Conservation (phyloP, 2,329 filamentous ascomycete species). For the Fusarium papillatum region DNA sequence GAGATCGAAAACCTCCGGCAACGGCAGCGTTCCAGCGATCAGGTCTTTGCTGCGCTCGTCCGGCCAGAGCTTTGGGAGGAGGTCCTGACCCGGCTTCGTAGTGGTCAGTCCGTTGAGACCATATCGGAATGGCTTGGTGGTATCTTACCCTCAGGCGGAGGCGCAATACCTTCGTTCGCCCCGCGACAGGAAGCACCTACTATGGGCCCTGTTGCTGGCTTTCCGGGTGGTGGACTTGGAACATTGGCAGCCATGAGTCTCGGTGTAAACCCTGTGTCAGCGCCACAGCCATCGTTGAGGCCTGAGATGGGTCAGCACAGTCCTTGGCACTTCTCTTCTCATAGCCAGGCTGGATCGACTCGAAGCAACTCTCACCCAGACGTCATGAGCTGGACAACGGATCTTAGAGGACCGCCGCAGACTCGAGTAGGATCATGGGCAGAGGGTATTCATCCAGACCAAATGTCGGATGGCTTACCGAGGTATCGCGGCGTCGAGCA, state of each 20-base stretch:
- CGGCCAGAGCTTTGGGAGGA: slow-evolving; percentile 66
- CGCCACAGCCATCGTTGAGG: slow-evolving; percentile 48
- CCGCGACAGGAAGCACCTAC: slow-evolving; percentile 27
- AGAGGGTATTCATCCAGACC: slow-evolving; percentile 56
- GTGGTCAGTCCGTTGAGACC: slow-evolving; percentile 66
- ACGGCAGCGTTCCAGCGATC: slow-evolving; percentile 67
- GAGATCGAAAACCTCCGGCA: slow-evolving; percentile 71
- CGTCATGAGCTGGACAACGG: slow-evolving; percentile 60
- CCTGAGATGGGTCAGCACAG: slow-evolving; percentile 59
- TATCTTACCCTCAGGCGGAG: slow-evolving; percentile 47
- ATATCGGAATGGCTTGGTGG: slow-evolving; percentile 68
- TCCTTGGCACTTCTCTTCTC: slow-evolving; percentile 63
- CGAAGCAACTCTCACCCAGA: slow-evolving; percentile 63
- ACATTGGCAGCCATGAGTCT: slow-evolving; percentile 49
- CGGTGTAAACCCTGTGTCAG: slow-evolving; percentile 46
- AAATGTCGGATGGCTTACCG: slow-evolving; percentile 46
- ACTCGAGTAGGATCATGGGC: slow-evolving; percentile 65
- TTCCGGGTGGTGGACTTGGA: slow-evolving; percentile 43
- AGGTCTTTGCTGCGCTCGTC: slow-evolving; percentile 67
- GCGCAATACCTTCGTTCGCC: slow-evolving; percentile 46
- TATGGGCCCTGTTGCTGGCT: slow-evolving; percentile 44
- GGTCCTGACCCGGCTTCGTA: slow-evolving; percentile 65
- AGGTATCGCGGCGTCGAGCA: slow-evolving; percentile 60
- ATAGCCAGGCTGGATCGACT: slow-evolving; percentile 61
- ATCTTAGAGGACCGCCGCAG: slow-evolving; percentile 54